Percentiles rank a stretch among this genome's conserved stretches.
Evolutionary conservation across 75 land plant genomes (phyloP).

Genomic region (Cryptomeria japonica): DNA sequence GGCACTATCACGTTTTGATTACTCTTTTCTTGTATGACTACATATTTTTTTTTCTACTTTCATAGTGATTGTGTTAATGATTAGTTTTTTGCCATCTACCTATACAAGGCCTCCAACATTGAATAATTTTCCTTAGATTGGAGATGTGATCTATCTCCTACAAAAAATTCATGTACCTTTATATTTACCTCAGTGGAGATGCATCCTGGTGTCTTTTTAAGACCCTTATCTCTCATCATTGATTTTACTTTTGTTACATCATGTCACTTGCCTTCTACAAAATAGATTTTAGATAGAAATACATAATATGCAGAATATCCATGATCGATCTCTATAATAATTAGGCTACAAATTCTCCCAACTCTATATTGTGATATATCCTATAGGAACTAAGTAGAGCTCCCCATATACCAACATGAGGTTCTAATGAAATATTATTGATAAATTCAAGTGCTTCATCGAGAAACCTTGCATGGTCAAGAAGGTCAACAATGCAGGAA

Average conservation of each 20-base stretch:
- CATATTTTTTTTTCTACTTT: too few species aligned
- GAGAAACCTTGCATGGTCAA: too few species aligned
- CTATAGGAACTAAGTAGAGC: constrained; percentile 52
- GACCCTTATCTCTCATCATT: too few species aligned
- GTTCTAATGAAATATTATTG: constrained; percentile 39
- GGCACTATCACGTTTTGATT: too few species aligned
- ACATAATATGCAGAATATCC: constrained; percentile 50
- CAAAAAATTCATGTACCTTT: constrained; percentile 49
- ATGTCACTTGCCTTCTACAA: constrained; percentile 58
- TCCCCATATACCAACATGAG: too few species aligned
- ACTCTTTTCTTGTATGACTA: too few species aligned
- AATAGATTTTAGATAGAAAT: constrained; percentile 64
- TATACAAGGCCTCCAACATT: constrained; percentile 34
- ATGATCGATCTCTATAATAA: constrained; percentile 38
- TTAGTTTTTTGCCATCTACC: constrained; percentile 41
- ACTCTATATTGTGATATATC: constrained; percentile 24
- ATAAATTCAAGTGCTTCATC: too few species aligned
- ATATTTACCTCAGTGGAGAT: constrained; percentile 57
- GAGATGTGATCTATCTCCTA: too few species aligned
- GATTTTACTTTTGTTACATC: constrained; percentile 46
- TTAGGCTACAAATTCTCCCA: constrained; percentile 54
- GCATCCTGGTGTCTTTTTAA: constrained; percentile 44
- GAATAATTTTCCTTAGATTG: constrained; percentile 35
- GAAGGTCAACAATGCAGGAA: too few species aligned
- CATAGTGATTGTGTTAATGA: too few species aligned